Base-by-base conservation (phyloP, 176 grass and related monocot species). In the Aegilops tauschii region DNA sequence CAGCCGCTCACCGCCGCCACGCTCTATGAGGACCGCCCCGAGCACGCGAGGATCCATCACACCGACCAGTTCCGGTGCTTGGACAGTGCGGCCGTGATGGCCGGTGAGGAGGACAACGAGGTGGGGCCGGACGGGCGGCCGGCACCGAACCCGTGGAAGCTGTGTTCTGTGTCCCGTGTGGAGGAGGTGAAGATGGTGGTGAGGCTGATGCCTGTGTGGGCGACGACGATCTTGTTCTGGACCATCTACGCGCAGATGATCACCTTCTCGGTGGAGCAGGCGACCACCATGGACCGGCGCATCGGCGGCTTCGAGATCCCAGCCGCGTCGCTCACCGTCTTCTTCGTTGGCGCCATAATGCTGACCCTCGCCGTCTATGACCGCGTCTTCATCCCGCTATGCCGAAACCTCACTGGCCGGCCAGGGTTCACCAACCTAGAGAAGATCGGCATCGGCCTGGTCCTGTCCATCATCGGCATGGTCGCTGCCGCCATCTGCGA, bases 231-330 rank as follows among this genome's bases (percentile, higher is more conserved):
- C 88, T 86, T 97, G 61, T 97, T 97, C 90, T 97, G 95, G 95
- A 97, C 95, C 61, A 87, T 91, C 37, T 97, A 94, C 17, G 95
- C 92, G 6, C 95, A 97, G 78, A 92, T 97, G 83, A 97, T 97
- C 88, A 97, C 95, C 28, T 97, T 97, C 84, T 97, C 95, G 20
- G 95, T 97, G 66, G 95, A 94, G 77, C 95, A 97, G 91, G 92
- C 95, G 12, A 94, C 85, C 31, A 97, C 95, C 67, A 94, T 97
- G 92, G 80, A 97, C 79, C 87, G 95, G n/a, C 87, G 88, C 9
- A 81, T 97, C 1, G 90, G 95, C 9, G 56, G 83, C 9, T 97
- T 97, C 54, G 64, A 91, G 42, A 97, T 97, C 84, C 95, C 95
- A 0, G 88, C 95, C 7, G 95, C 88, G 3, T 97, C 95, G 4